Base-by-base conservation (phyloP, 1,284 basidiomycete genomes). In the Bothia castanella region DNA sequence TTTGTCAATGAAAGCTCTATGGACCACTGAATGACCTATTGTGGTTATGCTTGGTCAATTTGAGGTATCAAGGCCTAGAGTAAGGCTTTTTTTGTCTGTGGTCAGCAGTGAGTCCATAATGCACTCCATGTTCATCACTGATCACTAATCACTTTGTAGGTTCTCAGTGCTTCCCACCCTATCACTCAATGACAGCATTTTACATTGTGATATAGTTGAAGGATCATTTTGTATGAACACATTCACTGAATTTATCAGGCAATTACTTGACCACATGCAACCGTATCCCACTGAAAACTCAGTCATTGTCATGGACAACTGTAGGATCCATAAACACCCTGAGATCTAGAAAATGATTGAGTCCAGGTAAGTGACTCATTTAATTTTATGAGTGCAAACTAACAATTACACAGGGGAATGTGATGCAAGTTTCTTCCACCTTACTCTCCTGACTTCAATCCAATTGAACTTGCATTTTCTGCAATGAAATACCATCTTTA, bases 181-280 rank as follows among this genome's bases (percentile, higher is more conserved):
- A 4, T 60, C 60, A 0, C 35, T 66, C 10, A 2, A 13, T 27
- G 61, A 67, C 52, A 62, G 63, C 1, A 60, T 67, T n/a, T 44
- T 65, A 13, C 46, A 61, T 2, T 59, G 64, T n/a, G 45, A 62
- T 10, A 57, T 68, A n/a, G 45, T 66, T 7, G 57, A 63, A n/a
- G 61, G 62, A 0, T 64, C 61, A 0, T 55, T 54, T 11, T 41
- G 32, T 20, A 49, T 20, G 0, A 27, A 40, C 1, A 32, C 25
- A 1, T 53, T 55, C 10, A 17, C 0, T 1, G 0, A 7, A 0
- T 74, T 68, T 42, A 58, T 74, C 16, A 48, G 63, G 0, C 40
- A 34, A 0, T 45, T 73, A 0, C 57, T 74, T 0, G 53, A 63
- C 8, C 30, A 56, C 1, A 75, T 74, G 72, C 56, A 70, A 8